Conservation (phyloP, 495 filamentous ascomycete genomes). For the Aspergillus saccharolyticus region DNA sequence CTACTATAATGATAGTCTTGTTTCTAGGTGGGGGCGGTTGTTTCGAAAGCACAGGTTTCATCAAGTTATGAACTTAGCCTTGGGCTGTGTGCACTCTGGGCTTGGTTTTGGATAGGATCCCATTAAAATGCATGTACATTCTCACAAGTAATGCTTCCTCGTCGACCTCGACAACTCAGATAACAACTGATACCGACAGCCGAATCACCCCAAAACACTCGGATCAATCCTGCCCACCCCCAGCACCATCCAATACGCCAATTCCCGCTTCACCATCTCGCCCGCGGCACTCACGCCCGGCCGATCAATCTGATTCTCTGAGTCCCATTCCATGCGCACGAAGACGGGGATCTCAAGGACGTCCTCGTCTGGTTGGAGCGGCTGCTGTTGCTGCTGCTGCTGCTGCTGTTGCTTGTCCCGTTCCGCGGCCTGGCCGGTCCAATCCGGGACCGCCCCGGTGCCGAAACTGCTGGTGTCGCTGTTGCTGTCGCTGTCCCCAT, state of each 20-base stretch:
- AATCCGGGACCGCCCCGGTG: conserved; percentile 8
- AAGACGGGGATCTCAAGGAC: conserved; percentile 94
- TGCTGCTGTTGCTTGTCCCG: conserved; percentile 11
- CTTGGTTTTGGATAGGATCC: too few relatives aligned
- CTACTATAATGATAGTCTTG: too few relatives aligned
- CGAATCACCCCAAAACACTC: neutral
- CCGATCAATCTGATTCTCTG: conserved; percentile 66
- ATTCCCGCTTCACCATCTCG: conserved; percentile 59
- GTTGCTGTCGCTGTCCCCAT: neutral
- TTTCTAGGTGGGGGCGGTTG: too few relatives aligned
- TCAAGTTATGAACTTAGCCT: too few relatives aligned
- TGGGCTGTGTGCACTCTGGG: too few relatives aligned
- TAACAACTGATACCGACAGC: neutral
- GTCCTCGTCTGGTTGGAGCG: conserved; percentile 68
- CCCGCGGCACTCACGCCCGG: conserved; percentile 39
- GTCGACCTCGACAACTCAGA: too few relatives aligned
- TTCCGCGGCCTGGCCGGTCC: conserved; percentile 21
- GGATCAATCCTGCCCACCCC: conserved; percentile 70
- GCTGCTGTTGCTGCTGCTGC: conserved; percentile 28
- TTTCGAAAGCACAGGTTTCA: too few relatives aligned
- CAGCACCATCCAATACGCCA: conserved; percentile 93
- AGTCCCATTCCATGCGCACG: conserved; percentile 88
- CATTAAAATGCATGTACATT: too few relatives aligned
- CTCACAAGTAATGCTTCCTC: too few relatives aligned
- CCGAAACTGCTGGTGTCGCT: neutral